These are phyloP conservation scores for Ministeria vibrans DNA, from an alignment of 78 protist species.

Conservation along the genomic window DNA sequence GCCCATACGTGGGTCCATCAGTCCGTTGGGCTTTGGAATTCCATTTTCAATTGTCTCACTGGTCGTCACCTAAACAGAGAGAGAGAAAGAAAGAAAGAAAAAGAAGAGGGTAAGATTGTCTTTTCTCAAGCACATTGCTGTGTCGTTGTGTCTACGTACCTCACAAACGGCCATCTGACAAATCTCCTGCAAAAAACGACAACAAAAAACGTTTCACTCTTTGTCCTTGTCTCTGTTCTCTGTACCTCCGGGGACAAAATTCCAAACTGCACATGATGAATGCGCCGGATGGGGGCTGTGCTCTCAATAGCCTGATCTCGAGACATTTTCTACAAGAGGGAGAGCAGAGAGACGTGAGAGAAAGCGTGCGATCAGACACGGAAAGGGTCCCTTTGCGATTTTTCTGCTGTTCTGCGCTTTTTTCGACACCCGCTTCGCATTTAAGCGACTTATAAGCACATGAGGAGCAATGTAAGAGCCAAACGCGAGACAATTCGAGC, in stretches of 20 bases:
- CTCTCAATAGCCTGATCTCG: too few relatives aligned
- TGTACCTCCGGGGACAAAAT: constrained; percentile 80
- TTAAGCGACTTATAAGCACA: not conserved
- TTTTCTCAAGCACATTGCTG: not conserved
- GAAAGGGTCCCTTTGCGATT: not conserved
- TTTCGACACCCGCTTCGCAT: not conserved
- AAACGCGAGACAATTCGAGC: not conserved
- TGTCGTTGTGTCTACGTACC: not conserved
- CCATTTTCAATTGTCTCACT: constrained; percentile 63
- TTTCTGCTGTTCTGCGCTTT: not conserved
- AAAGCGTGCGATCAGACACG: too few relatives aligned
- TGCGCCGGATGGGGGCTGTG: constrained; percentile 35
- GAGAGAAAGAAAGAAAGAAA: not conserved
- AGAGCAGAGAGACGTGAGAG: too few relatives aligned
- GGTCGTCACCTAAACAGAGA: not conserved
- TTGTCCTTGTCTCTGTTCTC: too few relatives aligned
- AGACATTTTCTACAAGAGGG: not conserved
- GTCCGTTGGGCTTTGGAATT: constrained; percentile 75
- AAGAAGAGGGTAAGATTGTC: not conserved
- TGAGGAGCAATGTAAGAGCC: constrained; percentile 1
- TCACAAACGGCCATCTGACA: not conserved
- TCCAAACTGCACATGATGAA: constrained; percentile 69
- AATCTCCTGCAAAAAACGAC: not conserved
- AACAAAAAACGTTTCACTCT: constrained; percentile 26
- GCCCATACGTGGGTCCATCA: constrained; percentile 92